phyloP scores from a whole-genome alignment of 139 green algal genomes.

The Asterochloris sp. region DNA sequence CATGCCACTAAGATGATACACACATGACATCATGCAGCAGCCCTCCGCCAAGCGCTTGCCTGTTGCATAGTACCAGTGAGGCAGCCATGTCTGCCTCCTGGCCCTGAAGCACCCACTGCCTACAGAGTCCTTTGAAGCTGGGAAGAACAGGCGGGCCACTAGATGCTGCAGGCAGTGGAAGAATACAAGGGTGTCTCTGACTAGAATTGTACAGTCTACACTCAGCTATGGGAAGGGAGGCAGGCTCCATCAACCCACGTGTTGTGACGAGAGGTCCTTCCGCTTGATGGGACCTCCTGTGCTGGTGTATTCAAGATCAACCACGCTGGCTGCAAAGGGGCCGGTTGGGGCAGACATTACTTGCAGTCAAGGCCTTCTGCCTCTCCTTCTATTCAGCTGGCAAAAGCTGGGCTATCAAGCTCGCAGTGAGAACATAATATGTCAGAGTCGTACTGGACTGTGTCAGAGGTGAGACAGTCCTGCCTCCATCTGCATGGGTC shows the following conservation, averaged over 20 bases:
- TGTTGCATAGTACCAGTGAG: constrained; percentile 11
- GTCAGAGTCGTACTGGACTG: too few species aligned
- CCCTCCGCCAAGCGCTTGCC: not conserved
- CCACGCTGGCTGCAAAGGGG: not conserved
- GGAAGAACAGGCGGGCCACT: constrained; percentile 15
- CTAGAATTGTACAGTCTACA: too few species aligned
- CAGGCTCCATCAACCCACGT: too few species aligned
- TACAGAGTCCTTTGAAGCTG: not conserved
- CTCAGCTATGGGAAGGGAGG: too few species aligned
- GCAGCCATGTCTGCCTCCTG: constrained; percentile 6
- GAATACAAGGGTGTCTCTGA: not conserved
- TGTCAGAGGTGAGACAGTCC: too few species aligned
- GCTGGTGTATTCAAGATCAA: constrained; percentile 2
- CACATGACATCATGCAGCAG: not conserved
- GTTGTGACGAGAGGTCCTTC: too few species aligned
- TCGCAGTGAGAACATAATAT: too few species aligned
- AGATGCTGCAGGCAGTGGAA: constrained; percentile 14
- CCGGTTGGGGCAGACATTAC: not conserved
- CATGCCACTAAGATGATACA: not conserved
- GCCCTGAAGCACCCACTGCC: not conserved
- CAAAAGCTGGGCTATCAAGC: too few species aligned
- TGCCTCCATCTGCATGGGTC: too few species aligned
- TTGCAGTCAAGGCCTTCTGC: too few species aligned
- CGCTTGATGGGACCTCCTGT: not conserved
- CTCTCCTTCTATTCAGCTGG: too few species aligned